Percentiles rank a stretch among this genome's conserved stretches.
Conservation (phyloP, 345 rosid species). For the Melastoma malabathricum region DNA sequence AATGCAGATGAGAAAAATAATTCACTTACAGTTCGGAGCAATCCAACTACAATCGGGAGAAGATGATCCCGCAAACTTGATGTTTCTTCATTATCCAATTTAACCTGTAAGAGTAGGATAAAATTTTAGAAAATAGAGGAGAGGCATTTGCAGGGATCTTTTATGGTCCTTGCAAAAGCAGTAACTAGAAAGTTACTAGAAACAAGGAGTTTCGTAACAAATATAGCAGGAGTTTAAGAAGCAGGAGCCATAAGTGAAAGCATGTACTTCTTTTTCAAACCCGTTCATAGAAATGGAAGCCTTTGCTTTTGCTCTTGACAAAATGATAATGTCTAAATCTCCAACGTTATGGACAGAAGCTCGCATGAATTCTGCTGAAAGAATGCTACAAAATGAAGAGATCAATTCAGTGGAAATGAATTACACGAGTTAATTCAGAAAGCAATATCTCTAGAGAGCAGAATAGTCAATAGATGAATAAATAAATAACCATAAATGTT, state of each 20-base stretch:
- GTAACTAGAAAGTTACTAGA: too few species aligned
- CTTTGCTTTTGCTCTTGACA: slow-evolving; percentile 57
- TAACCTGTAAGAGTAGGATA: slow-evolving; percentile 1
- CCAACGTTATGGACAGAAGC: slow-evolving; percentile 73
- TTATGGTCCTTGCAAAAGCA: too few species aligned
- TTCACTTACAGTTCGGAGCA: slow-evolving; percentile 14
- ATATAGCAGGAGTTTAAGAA: too few species aligned
- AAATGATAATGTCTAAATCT: slow-evolving; percentile 43
- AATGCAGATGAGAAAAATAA: neutral
- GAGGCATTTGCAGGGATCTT: too few species aligned
- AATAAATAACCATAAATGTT: too few species aligned
- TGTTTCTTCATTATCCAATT: slow-evolving; percentile 10
- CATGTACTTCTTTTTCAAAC: slow-evolving; percentile 47
- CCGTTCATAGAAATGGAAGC: slow-evolving; percentile 46
- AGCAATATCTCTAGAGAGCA: neutral
- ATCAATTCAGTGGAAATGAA: slow-evolving; percentile 13
- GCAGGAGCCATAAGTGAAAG: too few species aligned
- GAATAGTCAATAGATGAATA: too few species aligned
- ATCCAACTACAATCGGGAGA: slow-evolving; percentile 12
- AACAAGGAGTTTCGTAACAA: too few species aligned
- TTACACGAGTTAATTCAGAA: neutral
- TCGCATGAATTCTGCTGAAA: slow-evolving; percentile 85
- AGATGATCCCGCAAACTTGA: slow-evolving; percentile 10
- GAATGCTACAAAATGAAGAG: slow-evolving; percentile 51
- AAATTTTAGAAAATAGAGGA: neutral